These are phyloP conservation scores for Phytophthora chlamydospora DNA, from an alignment of 352 stramenopile genomes.

Conservation along the genomic window DNA sequence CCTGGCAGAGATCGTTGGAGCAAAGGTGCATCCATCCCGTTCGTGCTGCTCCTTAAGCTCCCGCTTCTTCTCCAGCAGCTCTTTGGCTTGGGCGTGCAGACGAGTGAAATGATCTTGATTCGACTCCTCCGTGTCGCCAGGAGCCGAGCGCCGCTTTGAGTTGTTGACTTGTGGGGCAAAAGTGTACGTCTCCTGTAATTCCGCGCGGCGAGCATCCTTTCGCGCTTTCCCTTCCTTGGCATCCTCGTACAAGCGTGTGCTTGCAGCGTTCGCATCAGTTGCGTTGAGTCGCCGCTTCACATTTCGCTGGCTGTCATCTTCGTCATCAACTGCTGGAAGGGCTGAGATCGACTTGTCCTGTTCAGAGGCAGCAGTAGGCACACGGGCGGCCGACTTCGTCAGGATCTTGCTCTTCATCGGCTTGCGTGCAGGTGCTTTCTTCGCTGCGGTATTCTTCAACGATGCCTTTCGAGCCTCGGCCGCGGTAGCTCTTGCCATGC, in stretches of 20 bases:
- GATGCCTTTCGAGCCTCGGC: slow-evolving; percentile 30
- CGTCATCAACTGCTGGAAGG: slow-evolving; percentile 2
- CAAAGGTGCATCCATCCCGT: slow-evolving; percentile 63
- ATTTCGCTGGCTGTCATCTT: slow-evolving; percentile 22
- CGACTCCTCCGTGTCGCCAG: slow-evolving; percentile 33
- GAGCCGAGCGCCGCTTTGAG: slow-evolving; percentile 46
- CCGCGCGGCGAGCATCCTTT: slow-evolving; percentile 56
- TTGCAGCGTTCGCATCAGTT: slow-evolving; percentile 54
- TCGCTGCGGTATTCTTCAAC: slow-evolving; percentile 22
- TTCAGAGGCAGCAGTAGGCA: not conserved
- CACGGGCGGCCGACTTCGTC: slow-evolving; percentile 2
- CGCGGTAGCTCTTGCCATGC: slow-evolving; percentile 27
- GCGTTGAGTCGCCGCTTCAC: slow-evolving; percentile 66
- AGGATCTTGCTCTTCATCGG: slow-evolving; percentile 3
- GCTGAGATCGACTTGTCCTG: slow-evolving; percentile 5
- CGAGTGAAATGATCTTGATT: slow-evolving; percentile 53
- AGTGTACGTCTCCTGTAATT: slow-evolving; percentile 58
- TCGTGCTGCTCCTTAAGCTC: slow-evolving; percentile 61
- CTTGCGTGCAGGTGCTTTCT: slow-evolving; percentile 20
- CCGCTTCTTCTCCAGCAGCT: slow-evolving; percentile 58
- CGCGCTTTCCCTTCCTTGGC: slow-evolving; percentile 62
- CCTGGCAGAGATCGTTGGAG: slow-evolving; percentile 69
- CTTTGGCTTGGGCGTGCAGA: slow-evolving; percentile 64
- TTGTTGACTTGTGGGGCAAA: slow-evolving; percentile 71
- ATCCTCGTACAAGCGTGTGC: slow-evolving; percentile 67